Evolutionary conservation across 1,284 basidiomycete genomes (phyloP).

Genomic region (Phellopilus nigrolimitatus): DNA sequence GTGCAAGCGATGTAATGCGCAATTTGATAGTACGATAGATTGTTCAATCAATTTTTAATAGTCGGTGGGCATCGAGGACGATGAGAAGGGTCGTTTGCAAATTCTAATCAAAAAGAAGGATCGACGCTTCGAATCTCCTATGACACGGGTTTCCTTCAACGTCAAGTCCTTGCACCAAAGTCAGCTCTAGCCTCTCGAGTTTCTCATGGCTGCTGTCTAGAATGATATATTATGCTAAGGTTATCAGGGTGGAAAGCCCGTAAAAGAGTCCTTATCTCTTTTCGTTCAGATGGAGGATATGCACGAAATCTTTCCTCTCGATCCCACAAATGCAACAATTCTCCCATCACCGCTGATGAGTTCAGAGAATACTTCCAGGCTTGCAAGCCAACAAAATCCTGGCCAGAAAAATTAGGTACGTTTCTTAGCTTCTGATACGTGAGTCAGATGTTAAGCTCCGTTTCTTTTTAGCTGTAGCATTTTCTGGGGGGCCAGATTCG

Average conservation of each 20-base stretch:
- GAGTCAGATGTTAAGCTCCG: neutral
- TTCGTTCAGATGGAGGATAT: neutral
- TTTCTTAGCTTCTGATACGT: neutral
- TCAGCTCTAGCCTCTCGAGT: too few species aligned
- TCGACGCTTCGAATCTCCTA: too few species aligned
- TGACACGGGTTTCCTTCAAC: too few species aligned
- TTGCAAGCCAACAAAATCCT: slow-evolving; percentile 37
- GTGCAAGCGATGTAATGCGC: neutral
- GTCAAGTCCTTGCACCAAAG: too few species aligned
- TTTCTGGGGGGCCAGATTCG: slow-evolving; percentile 78
- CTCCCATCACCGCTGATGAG: slow-evolving; percentile 29
- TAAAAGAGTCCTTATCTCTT: neutral
- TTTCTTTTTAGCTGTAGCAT: slow-evolving; percentile 51
- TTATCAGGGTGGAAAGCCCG: neutral
- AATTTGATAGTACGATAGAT: neutral
- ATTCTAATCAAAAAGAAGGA: too few species aligned
- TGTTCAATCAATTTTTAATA: too few species aligned
- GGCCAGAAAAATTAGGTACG: slow-evolving; percentile 40
- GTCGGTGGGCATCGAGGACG: too few species aligned
- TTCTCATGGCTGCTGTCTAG: too few species aligned
- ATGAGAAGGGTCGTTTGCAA: too few species aligned
- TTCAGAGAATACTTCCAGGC: slow-evolving; percentile 38
- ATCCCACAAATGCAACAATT: neutral
- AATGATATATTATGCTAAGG: neutral
- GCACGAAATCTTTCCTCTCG: neutral